Conservation (phyloP, 768 basidiomycete genomes). For the Tylopilus rubrobrunneus region DNA sequence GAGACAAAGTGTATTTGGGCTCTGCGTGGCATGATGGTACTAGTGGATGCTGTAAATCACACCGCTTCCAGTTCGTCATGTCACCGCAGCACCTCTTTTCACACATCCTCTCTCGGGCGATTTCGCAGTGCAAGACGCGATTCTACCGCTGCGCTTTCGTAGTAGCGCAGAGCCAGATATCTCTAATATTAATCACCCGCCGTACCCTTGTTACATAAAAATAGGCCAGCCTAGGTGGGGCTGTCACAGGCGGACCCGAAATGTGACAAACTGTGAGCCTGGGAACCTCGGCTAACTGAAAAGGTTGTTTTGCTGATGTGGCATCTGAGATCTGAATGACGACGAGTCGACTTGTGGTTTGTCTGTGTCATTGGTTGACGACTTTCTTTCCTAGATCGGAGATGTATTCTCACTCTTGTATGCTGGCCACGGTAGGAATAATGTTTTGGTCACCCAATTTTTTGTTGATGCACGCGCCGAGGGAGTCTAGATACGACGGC, state of each 20-base stretch:
- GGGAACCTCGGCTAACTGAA: too few species aligned
- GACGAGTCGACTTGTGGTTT: slow-evolving; percentile 1
- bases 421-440: slow-evolving; percentile 49
- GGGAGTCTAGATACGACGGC: slow-evolving; percentile 27
- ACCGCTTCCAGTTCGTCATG: too few species aligned
- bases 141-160: background rate
- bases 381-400: slow-evolving; percentile 37
- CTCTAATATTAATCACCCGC: too few species aligned
- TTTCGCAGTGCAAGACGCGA: background rate
- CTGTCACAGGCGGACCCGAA: too few species aligned
- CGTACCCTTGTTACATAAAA: background rate
- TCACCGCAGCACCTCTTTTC: background rate
- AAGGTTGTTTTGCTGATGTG: too few species aligned
- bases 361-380: background rate
- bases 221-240: too few species aligned
- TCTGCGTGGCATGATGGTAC: slow-evolving; percentile 82
- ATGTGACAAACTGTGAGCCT: too few species aligned
- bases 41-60: too few species aligned
- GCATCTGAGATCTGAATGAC: background rate
- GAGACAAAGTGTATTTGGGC: slow-evolving; percentile 80
- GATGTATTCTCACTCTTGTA: slow-evolving; percentile 49
- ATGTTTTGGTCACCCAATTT: background rate
- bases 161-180: background rate
- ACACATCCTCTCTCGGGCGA: background rate
- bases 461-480: background rate